A percentile compares a stretch with the other conserved stretches of the same genome.
These are phyloP conservation scores for Rubroboletus satanas DNA, from an alignment of 768 basidiomycete genomes.

Conservation along the genomic window DNA sequence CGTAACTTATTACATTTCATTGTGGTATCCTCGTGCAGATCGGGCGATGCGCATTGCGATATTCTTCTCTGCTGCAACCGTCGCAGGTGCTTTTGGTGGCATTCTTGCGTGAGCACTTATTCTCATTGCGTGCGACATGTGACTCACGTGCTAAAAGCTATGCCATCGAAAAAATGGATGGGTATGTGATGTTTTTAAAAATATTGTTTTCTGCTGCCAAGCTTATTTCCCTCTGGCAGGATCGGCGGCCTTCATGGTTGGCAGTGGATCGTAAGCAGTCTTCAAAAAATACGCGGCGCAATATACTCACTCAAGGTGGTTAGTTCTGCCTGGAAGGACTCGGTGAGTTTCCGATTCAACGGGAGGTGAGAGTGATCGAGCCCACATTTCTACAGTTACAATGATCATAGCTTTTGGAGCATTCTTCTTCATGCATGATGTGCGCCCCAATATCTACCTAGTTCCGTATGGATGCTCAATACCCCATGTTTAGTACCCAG, in stretches of 20 bases:
- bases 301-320: slow-evolving; percentile 3
- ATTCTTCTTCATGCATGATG: slow-evolving; percentile 56
- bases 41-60: slow-evolving; percentile 55
- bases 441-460: slow-evolving; percentile 7
- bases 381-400: slow-evolving; percentile 16
- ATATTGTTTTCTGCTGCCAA: not conserved
- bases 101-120: slow-evolving; percentile 39
- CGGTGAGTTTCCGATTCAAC: slow-evolving; percentile 8
- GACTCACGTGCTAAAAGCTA: slow-evolving; percentile 27
- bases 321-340: slow-evolving; percentile 34
- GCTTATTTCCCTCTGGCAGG: slow-evolving; percentile 8
- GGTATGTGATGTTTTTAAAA: slow-evolving; percentile 24
- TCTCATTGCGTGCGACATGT: not conserved
- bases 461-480: slow-evolving; percentile 7
- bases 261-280: slow-evolving; percentile 37
- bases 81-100: slow-evolving; percentile 51
- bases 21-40: slow-evolving; percentile 60
- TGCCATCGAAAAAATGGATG: slow-evolving; percentile 33
- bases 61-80: slow-evolving; percentile 60
- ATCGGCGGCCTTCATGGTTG: slow-evolving; percentile 33
- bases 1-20: slow-evolving; percentile 44
- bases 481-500: slow-evolving; percentile 41
- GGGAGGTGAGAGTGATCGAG: not conserved
- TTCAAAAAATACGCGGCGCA: not conserved
- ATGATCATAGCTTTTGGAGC: slow-evolving; percentile 19